Percentiles rank a stretch among this genome's conserved stretches.
Evolutionary conservation across 2,329 filamentous ascomycete genomes (phyloP).

Genomic region (Ilyonectria sp.): DNA sequence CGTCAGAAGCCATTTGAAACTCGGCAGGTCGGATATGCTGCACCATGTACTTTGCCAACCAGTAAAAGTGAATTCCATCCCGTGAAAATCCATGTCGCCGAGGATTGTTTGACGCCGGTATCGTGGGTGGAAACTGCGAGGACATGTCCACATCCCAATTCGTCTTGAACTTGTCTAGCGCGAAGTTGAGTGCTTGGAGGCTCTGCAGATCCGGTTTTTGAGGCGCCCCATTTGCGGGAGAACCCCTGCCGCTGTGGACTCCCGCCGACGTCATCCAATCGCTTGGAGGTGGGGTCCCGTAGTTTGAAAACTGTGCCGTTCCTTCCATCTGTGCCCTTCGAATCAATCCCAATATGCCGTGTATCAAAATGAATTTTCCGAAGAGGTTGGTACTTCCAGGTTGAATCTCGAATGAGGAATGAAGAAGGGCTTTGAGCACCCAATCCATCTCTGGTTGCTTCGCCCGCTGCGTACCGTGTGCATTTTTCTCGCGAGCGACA

Average conservation of each 20-base stretch:
- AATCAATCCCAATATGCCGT: constrained; percentile 77
- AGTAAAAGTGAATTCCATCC: constrained; percentile 82
- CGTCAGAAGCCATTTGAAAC: constrained; percentile 70
- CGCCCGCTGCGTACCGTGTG: constrained; percentile 72
- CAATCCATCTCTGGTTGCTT: constrained; percentile 77
- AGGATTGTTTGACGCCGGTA: constrained; percentile 63
- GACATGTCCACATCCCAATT: constrained; percentile 81
- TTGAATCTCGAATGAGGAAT: constrained; percentile 71
- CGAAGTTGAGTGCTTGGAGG: constrained; percentile 65
- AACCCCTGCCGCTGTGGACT: constrained; percentile 61
- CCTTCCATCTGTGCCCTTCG: constrained; percentile 60
- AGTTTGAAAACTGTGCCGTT: constrained; percentile 54
- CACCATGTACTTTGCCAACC: constrained; percentile 77
- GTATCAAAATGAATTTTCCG: constrained; percentile 82
- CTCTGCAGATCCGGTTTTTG: constrained; percentile 61
- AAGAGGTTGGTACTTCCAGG: constrained; percentile 79
- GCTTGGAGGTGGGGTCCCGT: constrained; percentile 71
- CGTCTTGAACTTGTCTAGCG: constrained; percentile 80
- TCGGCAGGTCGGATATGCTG: constrained; percentile 70
- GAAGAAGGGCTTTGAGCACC: constrained; percentile 73
- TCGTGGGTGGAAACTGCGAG: constrained; percentile 73
- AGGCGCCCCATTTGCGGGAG: constrained; percentile 58
- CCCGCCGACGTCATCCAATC: constrained; percentile 68
- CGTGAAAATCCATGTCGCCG: constrained; percentile 78
- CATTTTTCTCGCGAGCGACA: constrained; percentile 69